These are phyloP conservation scores for Taphrina betulina DNA, from an alignment of 1,139 yeast genomes.

Conservation along the genomic window DNA sequence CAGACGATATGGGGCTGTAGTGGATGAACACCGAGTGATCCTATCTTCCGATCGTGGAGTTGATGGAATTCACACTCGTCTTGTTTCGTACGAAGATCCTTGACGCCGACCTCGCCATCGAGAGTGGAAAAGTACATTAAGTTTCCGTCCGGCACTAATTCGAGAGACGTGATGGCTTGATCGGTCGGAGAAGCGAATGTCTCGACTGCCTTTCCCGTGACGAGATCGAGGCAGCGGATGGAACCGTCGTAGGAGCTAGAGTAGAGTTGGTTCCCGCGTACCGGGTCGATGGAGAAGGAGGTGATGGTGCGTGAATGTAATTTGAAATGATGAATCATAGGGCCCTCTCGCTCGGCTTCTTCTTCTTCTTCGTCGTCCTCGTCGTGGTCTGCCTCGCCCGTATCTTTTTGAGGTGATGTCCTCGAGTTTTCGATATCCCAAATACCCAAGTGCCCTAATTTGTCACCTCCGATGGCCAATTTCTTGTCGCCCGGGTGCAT, in stretches of 20 bases:
- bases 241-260: constrained; percentile 87
- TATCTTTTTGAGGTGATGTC: not conserved
- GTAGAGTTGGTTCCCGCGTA: constrained; percentile 56
- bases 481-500: constrained; percentile 74
- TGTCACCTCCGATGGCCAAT: constrained; percentile 81
- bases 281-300: constrained; percentile 56
- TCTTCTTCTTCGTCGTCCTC: constrained; percentile 46
- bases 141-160: constrained; percentile 53
- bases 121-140: constrained; percentile 71
- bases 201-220: constrained; percentile 60
- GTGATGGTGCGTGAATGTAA: constrained; percentile 77
- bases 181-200: constrained; percentile 52
- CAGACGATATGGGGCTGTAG: constrained; percentile 59
- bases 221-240: constrained; percentile 67
- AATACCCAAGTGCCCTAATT: constrained; percentile 77
- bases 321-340: constrained; percentile 63
- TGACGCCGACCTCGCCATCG: constrained; percentile 69
- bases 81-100: constrained; percentile 56
- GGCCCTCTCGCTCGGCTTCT: constrained; percentile 49
- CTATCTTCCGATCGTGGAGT: constrained; percentile 84
- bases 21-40: constrained; percentile 82
- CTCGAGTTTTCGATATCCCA: constrained; percentile 64
- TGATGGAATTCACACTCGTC: constrained; percentile 50
- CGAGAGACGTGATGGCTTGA: constrained; percentile 52
- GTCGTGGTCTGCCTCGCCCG: constrained; percentile 19